Evolutionary conservation across 208 protist species (phyloP), one percentile per base, ranked within the genome.

Genomic region (Angomonas ambiguus): DNA sequence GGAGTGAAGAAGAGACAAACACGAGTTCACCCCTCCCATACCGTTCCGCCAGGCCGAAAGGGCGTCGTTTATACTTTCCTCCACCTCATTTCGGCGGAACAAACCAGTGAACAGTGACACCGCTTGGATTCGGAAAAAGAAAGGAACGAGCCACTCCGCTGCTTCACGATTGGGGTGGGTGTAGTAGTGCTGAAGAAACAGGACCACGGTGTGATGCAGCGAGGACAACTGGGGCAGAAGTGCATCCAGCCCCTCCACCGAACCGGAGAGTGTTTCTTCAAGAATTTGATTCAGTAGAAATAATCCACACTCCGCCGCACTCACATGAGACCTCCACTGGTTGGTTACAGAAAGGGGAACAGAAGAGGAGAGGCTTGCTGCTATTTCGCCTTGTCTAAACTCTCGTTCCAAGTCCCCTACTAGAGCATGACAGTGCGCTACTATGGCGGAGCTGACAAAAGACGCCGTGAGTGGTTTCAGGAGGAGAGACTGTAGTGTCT

Each of bases 241-340:
- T 8, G 45, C 18, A n/a, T n/a, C 20, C 8, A 5, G 8, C 24
- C 16, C 8, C 45, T 27, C 24, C 4, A 27, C 18, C 25, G 31
- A 58, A 13, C 62, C 70, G 22, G 65, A 67, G 38, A 88, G 73
- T 5, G 72, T 22, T 30, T 71, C 60, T 3, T 82, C 78, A 10
- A 81, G 42, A 10, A 77, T 20, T 38, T 79, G 70, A 30, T 71
- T 60, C 32, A 67, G 53, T 2, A 85, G 22, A 74, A 88, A 85
- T 24, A 88, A 65, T 0, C 71, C 57, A 22, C 53, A 53, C 57
- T 85, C 79, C 25, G 69, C 55, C 11, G 2, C 11, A 49, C 45
- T 27, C 10, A 24, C 24, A 3, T 22, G 45, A 5, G 45, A 53
- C 45, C 45, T 8, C 45, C 45, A 53, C 20, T 4, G 18, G 16